phyloP scores from a whole-genome alignment of 371 early-diverging fungal genomes.

The Furculomyces boomerangus region DNA sequence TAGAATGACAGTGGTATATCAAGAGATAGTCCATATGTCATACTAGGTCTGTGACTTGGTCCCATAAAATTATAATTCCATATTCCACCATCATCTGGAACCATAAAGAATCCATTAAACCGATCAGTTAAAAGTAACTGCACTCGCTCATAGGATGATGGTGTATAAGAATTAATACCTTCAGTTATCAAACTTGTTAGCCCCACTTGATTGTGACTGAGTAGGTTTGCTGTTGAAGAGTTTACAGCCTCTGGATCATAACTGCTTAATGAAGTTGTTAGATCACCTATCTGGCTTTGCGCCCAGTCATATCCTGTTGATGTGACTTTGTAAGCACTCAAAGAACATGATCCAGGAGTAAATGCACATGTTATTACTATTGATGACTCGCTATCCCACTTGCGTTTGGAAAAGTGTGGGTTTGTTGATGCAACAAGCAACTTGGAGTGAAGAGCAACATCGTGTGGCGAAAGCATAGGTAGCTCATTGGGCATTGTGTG shows the following conservation, averaged over 20 bases:
- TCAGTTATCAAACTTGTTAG: neutral
- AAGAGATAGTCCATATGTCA: constrained; percentile 74
- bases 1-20: constrained; percentile 94
- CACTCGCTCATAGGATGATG: constrained; percentile 81
- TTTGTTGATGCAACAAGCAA: constrained; percentile 39
- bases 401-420: constrained; percentile 39
- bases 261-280: neutral
- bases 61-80: constrained; percentile 99
- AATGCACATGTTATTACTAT: constrained; percentile 83
- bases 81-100: constrained; percentile 58
- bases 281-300: neutral
- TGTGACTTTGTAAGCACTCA: constrained; percentile 88
- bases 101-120: constrained; percentile 96
- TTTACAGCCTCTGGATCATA: neutral
- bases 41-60: constrained; percentile 68
- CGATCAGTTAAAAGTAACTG: constrained; percentile 87
- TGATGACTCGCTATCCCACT: constrained; percentile 92
- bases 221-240: neutral
- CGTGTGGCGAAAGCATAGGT: constrained; percentile 78
- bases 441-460: constrained; percentile 76
- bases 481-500: constrained; percentile 92
- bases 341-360: constrained; percentile 92
- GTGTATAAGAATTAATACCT: constrained; percentile 42
- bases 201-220: neutral
- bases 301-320: constrained; percentile 92